A percentile compares a stretch with the other conserved stretches of the same genome.
These are phyloP conservation scores for Pythium guiyangense DNA, from an alignment of 352 stramenopile genomes.

Conservation along the genomic window DNA sequence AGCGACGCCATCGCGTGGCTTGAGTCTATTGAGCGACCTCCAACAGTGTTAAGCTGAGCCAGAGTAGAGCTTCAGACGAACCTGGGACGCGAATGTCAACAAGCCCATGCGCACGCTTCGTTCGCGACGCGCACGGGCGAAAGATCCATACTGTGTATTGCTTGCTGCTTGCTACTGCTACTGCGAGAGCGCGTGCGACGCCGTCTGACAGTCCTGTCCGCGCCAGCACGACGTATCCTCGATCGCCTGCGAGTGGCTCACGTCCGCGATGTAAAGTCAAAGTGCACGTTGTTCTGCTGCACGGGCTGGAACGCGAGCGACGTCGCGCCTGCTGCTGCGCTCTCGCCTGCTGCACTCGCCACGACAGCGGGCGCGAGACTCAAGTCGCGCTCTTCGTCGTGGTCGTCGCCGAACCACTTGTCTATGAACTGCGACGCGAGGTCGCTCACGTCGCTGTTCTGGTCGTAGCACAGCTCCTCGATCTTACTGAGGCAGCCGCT, in stretches of 20 bases:
- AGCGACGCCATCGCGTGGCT: too few species aligned
- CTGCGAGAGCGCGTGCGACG: background rate
- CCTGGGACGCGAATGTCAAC: too few species aligned
- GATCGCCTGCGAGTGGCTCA: slow-evolving; percentile 3
- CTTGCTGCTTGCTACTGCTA: background rate
- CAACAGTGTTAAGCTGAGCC: too few species aligned
- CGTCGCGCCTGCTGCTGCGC: slow-evolving; percentile 22
- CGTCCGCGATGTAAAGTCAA: slow-evolving; percentile 58
- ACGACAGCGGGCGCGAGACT: slow-evolving; percentile 49
- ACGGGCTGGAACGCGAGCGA: slow-evolving; percentile 71
- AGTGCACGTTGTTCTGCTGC: slow-evolving; percentile 56
- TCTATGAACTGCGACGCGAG: slow-evolving; percentile 77
- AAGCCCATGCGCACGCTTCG: background rate
- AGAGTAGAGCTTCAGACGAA: too few species aligned
- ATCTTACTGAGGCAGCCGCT: slow-evolving; percentile 73
- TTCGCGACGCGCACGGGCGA: background rate
- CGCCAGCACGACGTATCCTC: background rate
- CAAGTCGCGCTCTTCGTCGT: slow-evolving; percentile 43
- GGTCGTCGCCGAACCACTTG: slow-evolving; percentile 62
- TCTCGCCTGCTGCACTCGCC: background rate
- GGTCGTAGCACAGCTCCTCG: slow-evolving; percentile 78
- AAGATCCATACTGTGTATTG: background rate
- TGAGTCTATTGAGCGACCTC: too few species aligned
- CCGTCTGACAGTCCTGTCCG: too few species aligned
- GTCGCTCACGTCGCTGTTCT: slow-evolving; percentile 75